phyloP scores from a whole-genome alignment of 257 asterid genomes.

The Agastache rugosa region DNA sequence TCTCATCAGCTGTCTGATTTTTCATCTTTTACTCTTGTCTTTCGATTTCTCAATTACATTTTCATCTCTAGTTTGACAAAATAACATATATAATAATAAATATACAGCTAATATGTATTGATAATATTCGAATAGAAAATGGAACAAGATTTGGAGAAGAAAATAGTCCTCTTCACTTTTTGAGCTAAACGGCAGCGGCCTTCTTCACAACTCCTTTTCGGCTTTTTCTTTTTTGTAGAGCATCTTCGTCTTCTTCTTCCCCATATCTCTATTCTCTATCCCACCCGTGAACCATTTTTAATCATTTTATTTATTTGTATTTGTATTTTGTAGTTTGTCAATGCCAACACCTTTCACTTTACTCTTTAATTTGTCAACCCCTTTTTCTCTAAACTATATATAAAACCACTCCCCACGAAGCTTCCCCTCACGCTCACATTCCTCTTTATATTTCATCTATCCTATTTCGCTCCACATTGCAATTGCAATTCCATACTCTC shows the following conservation, averaged over 20 bases:
- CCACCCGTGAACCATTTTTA: constrained; percentile 68
- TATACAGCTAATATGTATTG: too few species aligned
- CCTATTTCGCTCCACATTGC: not conserved
- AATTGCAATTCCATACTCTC: too few species aligned
- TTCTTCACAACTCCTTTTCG: constrained; percentile 43
- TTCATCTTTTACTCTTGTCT: too few species aligned
- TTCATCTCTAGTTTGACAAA: too few species aligned
- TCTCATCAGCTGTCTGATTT: too few species aligned
- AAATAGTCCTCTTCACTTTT: too few species aligned
- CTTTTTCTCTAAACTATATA: constrained; percentile 19
- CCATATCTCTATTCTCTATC: not conserved
- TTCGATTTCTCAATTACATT: too few species aligned
- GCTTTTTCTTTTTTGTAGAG: constrained; percentile 46
- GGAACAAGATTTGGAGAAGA: too few species aligned
- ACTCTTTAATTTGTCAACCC: constrained; percentile 59
- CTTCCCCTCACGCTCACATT: constrained; percentile 18
- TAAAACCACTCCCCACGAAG: constrained; percentile 30
- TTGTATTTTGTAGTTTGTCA: constrained; percentile 44
- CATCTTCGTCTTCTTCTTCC: not conserved
- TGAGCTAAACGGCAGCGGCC: not conserved
- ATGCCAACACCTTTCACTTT: constrained; percentile 43
- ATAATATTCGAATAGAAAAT: too few species aligned
- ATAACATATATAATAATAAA: too few species aligned
- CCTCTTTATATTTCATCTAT: not conserved
- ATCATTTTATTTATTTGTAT: constrained; percentile 1